A percentile compares a stretch with the other conserved stretches of the same genome.
These are phyloP conservation scores for Xylariaceae sp. DNA, from an alignment of 2,329 filamentous ascomycete genomes.

Conservation along the genomic window DNA sequence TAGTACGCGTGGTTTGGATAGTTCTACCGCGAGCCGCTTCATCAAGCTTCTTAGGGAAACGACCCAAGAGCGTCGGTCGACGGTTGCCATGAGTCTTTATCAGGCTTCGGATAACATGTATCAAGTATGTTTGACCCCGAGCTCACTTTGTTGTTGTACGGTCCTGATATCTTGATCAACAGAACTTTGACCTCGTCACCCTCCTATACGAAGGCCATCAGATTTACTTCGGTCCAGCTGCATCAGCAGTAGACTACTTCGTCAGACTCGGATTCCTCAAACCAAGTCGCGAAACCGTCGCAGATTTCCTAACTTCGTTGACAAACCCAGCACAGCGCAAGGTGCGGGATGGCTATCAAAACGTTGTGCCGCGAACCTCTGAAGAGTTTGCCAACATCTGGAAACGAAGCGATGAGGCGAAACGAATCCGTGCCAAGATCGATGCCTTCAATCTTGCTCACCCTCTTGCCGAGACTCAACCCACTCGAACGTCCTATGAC, in stretches of 20 bases:
- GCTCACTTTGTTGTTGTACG: neutral
- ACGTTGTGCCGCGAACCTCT: constrained; percentile 49
- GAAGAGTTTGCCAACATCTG: constrained; percentile 55
- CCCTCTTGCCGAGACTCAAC: neutral
- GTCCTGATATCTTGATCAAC: neutral
- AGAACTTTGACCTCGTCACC: constrained; percentile 48
- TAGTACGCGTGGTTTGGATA: constrained; percentile 65
- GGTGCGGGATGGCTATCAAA: constrained; percentile 49
- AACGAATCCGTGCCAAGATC: neutral
- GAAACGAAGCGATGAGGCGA: constrained; percentile 40
- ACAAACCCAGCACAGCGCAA: constrained; percentile 53
- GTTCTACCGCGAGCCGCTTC: constrained; percentile 68
- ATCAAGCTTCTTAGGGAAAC: constrained; percentile 55
- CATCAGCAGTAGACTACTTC: constrained; percentile 58
- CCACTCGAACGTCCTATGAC: neutral
- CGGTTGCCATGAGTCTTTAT: constrained; percentile 54
- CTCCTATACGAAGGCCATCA: constrained; percentile 55
- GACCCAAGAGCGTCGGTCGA: constrained; percentile 32
- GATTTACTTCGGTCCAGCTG: constrained; percentile 56
- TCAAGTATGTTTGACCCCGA: constrained; percentile 32
- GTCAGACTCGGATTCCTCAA: constrained; percentile 60
- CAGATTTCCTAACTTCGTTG: constrained; percentile 67
- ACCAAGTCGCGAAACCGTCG: constrained; percentile 57
- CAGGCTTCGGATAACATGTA: constrained; percentile 60
- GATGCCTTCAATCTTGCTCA: neutral